Conservation (phyloP, 2,329 filamentous ascomycete genomes). For the Fusarium scirpi region DNA sequence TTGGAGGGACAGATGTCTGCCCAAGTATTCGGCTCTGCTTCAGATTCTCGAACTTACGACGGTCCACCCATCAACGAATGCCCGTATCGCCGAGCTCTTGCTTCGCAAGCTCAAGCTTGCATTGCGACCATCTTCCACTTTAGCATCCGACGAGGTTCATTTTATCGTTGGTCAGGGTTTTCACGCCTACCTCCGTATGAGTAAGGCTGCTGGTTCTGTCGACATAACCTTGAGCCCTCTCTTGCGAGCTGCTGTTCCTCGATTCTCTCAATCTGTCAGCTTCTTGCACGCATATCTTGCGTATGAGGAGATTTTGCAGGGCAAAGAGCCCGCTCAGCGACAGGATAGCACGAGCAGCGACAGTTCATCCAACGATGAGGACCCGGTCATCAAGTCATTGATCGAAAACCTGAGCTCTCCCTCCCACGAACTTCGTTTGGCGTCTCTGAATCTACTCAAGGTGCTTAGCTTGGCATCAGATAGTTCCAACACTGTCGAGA, state of each 20-base stretch:
- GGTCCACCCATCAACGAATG: slow-evolving; percentile 74
- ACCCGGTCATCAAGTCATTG: slow-evolving; percentile 72
- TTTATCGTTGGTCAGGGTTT: slow-evolving; percentile 83
- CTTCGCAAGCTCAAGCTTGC: slow-evolving; percentile 75
- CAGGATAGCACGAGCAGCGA: slow-evolving; percentile 58
- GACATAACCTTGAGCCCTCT: slow-evolving; percentile 73
- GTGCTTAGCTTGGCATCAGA: slow-evolving; percentile 59
- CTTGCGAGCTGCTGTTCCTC: slow-evolving; percentile 73
- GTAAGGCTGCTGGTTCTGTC: slow-evolving; percentile 66
- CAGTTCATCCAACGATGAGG: slow-evolving; percentile 60
- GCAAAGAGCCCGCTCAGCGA: slow-evolving; percentile 31
- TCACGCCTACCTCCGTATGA: slow-evolving; percentile 76
- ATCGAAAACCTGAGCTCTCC: slow-evolving; percentile 80
- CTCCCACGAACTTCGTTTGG: slow-evolving; percentile 79
- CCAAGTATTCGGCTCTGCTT: slow-evolving; percentile 75
- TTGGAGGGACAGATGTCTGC: slow-evolving; percentile 72
- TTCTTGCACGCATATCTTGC: slow-evolving; percentile 73
- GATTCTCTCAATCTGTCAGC: slow-evolving; percentile 73
- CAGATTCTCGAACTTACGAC: slow-evolving; percentile 71
- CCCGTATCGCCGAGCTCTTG: slow-evolving; percentile 73
- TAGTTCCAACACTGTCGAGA: slow-evolving; percentile 48
- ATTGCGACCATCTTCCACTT: slow-evolving; percentile 68
- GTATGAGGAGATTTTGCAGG: slow-evolving; percentile 61
- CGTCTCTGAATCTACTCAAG: slow-evolving; percentile 78
- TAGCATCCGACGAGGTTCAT: slow-evolving; percentile 72